These are phyloP conservation scores for Aleurites moluccanus DNA, from an alignment of 441 rosid genomes.

Conservation along the genomic window DNA sequence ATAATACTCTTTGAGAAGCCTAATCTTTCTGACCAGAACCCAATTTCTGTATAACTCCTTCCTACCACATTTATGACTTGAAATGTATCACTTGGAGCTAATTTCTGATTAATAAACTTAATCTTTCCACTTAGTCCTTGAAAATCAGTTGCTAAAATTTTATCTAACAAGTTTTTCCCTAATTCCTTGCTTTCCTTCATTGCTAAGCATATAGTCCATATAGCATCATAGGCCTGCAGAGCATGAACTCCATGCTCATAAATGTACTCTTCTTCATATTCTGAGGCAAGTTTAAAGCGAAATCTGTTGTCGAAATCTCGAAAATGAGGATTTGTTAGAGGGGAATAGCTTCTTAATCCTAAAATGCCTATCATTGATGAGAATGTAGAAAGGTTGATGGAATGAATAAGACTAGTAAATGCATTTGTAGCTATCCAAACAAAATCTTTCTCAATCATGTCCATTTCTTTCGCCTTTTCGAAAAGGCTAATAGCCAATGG, in stretches of 20 bases:
- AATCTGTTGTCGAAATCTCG: constrained; percentile 12
- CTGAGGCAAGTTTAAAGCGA: constrained; percentile 1
- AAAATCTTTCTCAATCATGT: constrained; percentile 29
- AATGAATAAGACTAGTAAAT: constrained; percentile 23
- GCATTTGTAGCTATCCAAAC: constrained; percentile 32
- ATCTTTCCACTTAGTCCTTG: constrained; percentile 22
- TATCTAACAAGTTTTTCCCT: constrained; percentile 11
- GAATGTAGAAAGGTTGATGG: constrained; percentile 14
- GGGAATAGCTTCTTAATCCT: constrained; percentile 23
- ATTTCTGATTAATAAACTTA: constrained; percentile 21
- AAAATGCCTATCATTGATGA: constrained; percentile 32
- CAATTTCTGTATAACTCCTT: constrained; percentile 22
- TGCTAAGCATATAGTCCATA: constrained; percentile 24
- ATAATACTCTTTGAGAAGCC: constrained; percentile 21
- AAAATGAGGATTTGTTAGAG: background rate
- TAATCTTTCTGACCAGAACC: constrained; percentile 28
- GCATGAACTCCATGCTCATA: constrained; percentile 29
- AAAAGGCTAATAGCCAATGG: constrained; percentile 19
- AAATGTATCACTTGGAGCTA: constrained; percentile 10
- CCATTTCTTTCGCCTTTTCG: constrained; percentile 22
- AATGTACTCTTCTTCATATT: constrained; percentile 23
- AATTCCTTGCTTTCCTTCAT: constrained; percentile 2
- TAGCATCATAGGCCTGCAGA: constrained; percentile 31
- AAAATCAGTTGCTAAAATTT: constrained; percentile 15
- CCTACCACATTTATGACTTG: constrained; percentile 26